Percentiles rank a stretch among this genome's conserved stretches.
phyloP scores from a whole-genome alignment of 495 filamentous ascomycete genomes.

The Sporormia fimetaria region DNA sequence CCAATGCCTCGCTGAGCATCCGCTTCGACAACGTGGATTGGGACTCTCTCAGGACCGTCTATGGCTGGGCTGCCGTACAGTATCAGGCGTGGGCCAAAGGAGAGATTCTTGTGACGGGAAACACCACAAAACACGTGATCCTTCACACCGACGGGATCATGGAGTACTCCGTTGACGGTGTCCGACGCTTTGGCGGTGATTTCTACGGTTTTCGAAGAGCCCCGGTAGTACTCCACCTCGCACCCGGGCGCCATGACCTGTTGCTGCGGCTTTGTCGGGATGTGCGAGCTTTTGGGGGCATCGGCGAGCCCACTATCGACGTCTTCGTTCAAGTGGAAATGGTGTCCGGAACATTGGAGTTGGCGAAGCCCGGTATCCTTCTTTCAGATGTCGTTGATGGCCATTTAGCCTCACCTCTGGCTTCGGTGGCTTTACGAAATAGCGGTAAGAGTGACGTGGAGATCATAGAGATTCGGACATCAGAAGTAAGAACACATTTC shows the following conservation, averaged over 20 bases:
- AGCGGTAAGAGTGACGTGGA: slow-evolving; percentile 31
- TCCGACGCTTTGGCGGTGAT: slow-evolving; percentile 46
- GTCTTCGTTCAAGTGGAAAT: slow-evolving; percentile 31
- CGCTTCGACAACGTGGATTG: slow-evolving; percentile 42
- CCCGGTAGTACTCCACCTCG: slow-evolving; percentile 39
- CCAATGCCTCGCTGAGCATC: slow-evolving; percentile 33
- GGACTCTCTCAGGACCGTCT: slow-evolving; percentile 41
- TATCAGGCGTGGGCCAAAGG: slow-evolving; percentile 51
- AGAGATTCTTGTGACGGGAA: slow-evolving; percentile 31
- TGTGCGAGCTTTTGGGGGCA: slow-evolving; percentile 42
- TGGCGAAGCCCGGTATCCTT: slow-evolving; percentile 30
- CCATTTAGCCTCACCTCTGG: slow-evolving; percentile 36
- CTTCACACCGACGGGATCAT: slow-evolving; percentile 38
- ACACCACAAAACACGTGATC: slow-evolving; percentile 28
- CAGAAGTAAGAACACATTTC: slow-evolving; percentile 35
- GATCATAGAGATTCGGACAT: slow-evolving; percentile 29
- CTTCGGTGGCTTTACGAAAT: slow-evolving; percentile 42
- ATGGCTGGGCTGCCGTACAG: slow-evolving; percentile 50
- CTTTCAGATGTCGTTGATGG: slow-evolving; percentile 41
- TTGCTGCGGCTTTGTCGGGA: slow-evolving; percentile 46
- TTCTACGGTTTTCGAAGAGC: slow-evolving; percentile 42
- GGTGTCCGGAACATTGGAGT: slow-evolving; percentile 18
- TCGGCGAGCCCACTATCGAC: slow-evolving; percentile 34
- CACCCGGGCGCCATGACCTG: slow-evolving; percentile 40
- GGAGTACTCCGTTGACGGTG: slow-evolving; percentile 43